Base-by-base conservation (phyloP, 2,329 filamentous ascomycete species). In the Exophiala mesophila region DNA sequence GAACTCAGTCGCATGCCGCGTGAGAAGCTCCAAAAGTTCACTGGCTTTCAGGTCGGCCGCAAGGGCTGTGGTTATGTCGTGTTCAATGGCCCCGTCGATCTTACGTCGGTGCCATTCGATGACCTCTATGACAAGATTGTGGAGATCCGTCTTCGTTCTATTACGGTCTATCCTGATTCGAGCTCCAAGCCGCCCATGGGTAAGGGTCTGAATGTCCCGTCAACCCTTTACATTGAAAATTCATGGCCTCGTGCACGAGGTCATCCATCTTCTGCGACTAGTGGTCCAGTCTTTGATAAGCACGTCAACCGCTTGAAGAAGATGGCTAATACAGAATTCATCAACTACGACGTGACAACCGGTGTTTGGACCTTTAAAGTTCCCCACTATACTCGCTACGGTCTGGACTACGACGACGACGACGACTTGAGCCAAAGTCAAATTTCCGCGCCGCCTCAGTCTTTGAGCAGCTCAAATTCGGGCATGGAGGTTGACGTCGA, bases 371-470 rank as follows among this genome's bases (percentile, higher is more conserved):
- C 78, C 10, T 98, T 98, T 69, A 80, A 73, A 7, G 92, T 98
- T n/a, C 82, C 90, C 58, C 92, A 98, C 64, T 98, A 94, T 63
- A 97, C 90, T 1, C 95, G 88, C 1, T 98, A 98, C 60, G 89
- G 85, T 29, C 74, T 97, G 40, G 84, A 90, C 51, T 87, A 86
- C 39, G 85, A 88, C 32, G 83, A 87, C 19, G 82, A 85, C 37
- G 80, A 82, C 34, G 72, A 72, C 21, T 58, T 55, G 45, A 59
- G 59, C 55, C 66, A 72, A 58, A 75, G 71, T 63, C 68, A 67
- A 49, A 60, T 73, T 41, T 72, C 67, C 63, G 67, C 64, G 54
- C 69, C 64, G 53, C 72, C 69, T 59, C 71, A 76, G 55, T 77
- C 63, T 45, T 45, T 53, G 16, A 45, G 39, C 15, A 47, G 32